A percentile compares a stretch with the other conserved stretches of the same genome.
Evolutionary conservation across 371 early-diverging fungal genomes (phyloP).

Genomic region (Actinomortierella wolfii): DNA sequence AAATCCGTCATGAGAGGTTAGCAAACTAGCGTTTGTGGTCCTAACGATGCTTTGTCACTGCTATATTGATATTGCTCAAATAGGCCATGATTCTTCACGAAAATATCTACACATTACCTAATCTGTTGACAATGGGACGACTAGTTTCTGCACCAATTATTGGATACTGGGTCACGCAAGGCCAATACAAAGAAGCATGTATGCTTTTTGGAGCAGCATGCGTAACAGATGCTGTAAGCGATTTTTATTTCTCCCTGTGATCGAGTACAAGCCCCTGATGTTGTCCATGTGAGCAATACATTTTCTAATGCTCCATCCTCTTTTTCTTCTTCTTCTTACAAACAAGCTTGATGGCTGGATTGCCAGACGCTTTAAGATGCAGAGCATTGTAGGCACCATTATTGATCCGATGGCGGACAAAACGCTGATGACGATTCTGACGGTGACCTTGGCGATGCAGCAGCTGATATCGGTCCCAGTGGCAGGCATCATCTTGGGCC

Average conservation of each 20-base stretch:
- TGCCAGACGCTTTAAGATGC: conserved; percentile 87
- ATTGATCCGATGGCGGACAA: conserved; percentile 98
- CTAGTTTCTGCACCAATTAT: conserved; percentile 81
- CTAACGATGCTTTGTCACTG: too few relatives aligned
- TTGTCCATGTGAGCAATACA: too few relatives aligned
- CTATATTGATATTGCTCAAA: not conserved
- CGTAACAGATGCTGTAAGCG: conserved; percentile 80
- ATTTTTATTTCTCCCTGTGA: not conserved
- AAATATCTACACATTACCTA: conserved; percentile 90
- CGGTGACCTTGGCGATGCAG: conserved; percentile 77
- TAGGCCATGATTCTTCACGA: conserved; percentile 54
- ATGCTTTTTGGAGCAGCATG: conserved; percentile 80
- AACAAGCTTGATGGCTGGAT: conserved; percentile 88
- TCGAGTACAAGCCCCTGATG: too few relatives aligned
- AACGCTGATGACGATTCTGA: conserved; percentile 89
- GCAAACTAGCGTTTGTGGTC: too few relatives aligned
- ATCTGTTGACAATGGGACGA: conserved; percentile 81
- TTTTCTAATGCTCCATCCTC: too few relatives aligned
- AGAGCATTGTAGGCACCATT: conserved; percentile 86
- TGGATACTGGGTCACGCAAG: conserved; percentile 83
- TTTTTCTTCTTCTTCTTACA: not conserved
- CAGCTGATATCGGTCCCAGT: conserved; percentile 83
- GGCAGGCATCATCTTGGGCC: conserved; percentile 83
- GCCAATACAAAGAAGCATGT: conserved; percentile 71
- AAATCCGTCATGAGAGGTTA: too few relatives aligned